Evolutionary conservation across 129 eudicot species (phyloP).

Genomic region (Artemisia annua): DNA sequence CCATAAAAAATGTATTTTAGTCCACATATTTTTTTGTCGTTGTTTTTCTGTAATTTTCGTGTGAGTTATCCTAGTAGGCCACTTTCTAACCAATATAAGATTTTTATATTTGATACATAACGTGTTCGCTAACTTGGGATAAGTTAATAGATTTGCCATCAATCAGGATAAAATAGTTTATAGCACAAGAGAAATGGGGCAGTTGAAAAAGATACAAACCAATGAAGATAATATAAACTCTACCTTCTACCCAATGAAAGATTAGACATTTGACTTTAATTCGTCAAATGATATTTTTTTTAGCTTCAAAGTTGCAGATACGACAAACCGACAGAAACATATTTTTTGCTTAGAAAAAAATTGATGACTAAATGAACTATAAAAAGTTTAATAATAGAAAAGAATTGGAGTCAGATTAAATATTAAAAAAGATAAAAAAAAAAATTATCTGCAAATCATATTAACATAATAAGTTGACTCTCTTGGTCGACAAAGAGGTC

Average conservation of each 20-base stretch:
- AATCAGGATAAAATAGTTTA: conserved; percentile 18
- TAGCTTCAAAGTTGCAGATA: conserved; percentile 3
- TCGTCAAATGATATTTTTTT: conserved; percentile 1
- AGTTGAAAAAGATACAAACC: conserved; percentile 21
- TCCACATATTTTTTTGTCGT: neutral
- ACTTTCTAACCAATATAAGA: neutral
- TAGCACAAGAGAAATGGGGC: conserved; percentile 13
- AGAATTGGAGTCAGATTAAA: neutral
- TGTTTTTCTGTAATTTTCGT: neutral
- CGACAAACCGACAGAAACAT: too few relatives aligned
- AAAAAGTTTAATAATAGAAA: neutral
- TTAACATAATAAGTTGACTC: conserved; percentile 22
- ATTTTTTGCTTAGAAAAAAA: neutral
- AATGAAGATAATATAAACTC: conserved; percentile 14
- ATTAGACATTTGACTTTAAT: conserved; percentile 19
- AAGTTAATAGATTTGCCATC: conserved; percentile 7
- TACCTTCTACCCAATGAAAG: conserved; percentile 12
- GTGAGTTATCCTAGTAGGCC: neutral
- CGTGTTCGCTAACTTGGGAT: neutral
- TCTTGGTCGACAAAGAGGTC: conserved; percentile 27
- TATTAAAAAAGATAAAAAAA: neutral
- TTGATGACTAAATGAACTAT: neutral
- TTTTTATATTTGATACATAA: conserved; percentile 4
- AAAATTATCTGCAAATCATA: neutral
- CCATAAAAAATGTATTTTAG: too few relatives aligned